Conservation (phyloP, 371 early-diverging fungal species). For the Mucor lusitanicus region DNA sequence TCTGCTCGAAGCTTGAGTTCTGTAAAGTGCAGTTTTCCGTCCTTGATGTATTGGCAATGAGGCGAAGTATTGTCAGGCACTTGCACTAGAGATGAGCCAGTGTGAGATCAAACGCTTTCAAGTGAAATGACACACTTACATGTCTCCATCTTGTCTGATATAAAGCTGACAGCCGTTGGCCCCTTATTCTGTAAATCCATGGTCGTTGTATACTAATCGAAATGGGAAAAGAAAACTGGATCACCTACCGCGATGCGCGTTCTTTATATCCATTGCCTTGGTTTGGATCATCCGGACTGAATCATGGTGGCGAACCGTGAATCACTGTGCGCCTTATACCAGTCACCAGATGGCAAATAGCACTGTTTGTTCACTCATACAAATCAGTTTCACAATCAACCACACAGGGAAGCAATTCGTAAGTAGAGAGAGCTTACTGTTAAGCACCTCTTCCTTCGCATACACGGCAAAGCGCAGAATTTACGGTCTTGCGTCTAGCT, state of each 20-base stretch:
- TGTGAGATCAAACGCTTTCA: not conserved
- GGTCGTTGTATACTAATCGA: not conserved
- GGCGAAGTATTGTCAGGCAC: slow-evolving; percentile 5
- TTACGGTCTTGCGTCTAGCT: no score
- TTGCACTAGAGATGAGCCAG: not conserved
- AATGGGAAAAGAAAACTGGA: not conserved
- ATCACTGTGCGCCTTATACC: not conserved
- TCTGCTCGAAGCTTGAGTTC: slow-evolving; percentile 42
- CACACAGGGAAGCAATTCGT: no score
- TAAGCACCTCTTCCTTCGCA: no score
- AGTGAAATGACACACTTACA: not conserved
- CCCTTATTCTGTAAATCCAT: slow-evolving; percentile 3
- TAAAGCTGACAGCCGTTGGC: not conserved
- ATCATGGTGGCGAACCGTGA: not conserved
- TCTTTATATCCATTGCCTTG: not conserved
- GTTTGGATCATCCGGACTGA: no score
- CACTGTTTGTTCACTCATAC: no score
- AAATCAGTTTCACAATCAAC: no score
- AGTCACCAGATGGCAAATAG: not conserved
- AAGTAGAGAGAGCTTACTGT: no score
- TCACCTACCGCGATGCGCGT: not conserved
- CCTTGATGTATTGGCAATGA: slow-evolving; percentile 23
- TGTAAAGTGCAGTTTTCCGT: slow-evolving; percentile 39
- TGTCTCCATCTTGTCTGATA: slow-evolving; percentile 11
- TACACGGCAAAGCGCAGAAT: no score